Percentiles rank a stretch among this genome's conserved stretches.
Evolutionary conservation across 805 yeast species (phyloP).

Genomic region (Ogataea ramenticola): DNA sequence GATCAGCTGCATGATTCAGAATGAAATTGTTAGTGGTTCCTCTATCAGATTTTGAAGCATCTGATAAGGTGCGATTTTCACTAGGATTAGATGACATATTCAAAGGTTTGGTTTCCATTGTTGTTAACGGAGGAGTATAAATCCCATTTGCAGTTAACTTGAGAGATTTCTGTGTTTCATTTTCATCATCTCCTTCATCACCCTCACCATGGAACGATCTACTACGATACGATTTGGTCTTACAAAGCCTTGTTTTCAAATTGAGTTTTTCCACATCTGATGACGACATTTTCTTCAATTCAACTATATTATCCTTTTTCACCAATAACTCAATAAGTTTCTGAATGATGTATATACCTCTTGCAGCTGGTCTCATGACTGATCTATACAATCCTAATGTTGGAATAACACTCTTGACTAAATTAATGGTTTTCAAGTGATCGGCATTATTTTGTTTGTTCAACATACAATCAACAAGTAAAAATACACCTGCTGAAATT

Average conservation of each 20-base stretch:
- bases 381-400: conserved; percentile 17
- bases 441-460: conserved; percentile 13
- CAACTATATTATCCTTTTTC: conserved; percentile 6
- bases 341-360: conserved; percentile 23
- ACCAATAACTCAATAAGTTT: conserved; percentile 14
- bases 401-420: conserved; percentile 12
- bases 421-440: conserved; percentile 8
- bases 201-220: neutral
- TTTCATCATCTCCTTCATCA: neutral
- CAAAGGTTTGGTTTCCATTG: neutral
- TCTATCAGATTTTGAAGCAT: neutral
- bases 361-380: conserved; percentile 21
- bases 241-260: neutral
- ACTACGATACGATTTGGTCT: neutral
- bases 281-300: neutral
- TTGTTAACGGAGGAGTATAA: neutral
- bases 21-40: too few relatives aligned
- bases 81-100: too few relatives aligned
- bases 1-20: too few relatives aligned
- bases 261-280: neutral
- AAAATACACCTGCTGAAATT: conserved; percentile 20
- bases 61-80: neutral
- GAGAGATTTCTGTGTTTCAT: too few relatives aligned
- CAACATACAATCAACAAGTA: conserved; percentile 22
- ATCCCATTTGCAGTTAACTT: neutral